Base-by-base conservation (phyloP, 306 rosid species). In the Fragaria iinumae region DNA sequence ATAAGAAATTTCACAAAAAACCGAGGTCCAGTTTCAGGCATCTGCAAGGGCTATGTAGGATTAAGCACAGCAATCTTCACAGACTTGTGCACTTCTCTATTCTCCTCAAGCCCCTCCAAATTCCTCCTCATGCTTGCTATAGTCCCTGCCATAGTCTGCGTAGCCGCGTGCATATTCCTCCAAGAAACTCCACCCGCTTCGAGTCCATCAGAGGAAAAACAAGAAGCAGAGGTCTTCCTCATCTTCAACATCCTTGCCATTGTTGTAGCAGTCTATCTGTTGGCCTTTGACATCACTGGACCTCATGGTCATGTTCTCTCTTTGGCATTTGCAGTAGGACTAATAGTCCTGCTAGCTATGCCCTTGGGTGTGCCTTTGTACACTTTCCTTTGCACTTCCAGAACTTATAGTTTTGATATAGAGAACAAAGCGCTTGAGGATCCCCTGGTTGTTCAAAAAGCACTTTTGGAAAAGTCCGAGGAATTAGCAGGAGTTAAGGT, bases 11-110 rank as follows among this genome's bases (percentile, higher is more conserved):
- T 84, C 17, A 70, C 80, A 0, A 29, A 82, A 38, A 82, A 85
- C n/a, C 78, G 91, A 2, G 88, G 88, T 3, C 88, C 88, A 0
- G 80, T 84, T 76, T 77, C 87, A 3, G 88, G 91, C 4, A 87
- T 87, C 71, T 83, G 80, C 11, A 87, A 84, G 78, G 88, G 67
- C 5, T 72, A 72, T 55, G 76, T 72, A 38, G 76, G 76, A 25
- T 17, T 72, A 38, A 72, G 76, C 80, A 80, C 87, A 7, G 81
- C 90, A 59, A 85, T 82, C 75, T 87, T 84, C 65, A 87, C 88
- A 17, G 83, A 80, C 23, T 52, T 82, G 49, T 71, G 87, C 77
- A 65, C 85, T 47, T 84, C 88, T 38, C 29, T 84, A 2, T 82
- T 84, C 77, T 71, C 86, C 17, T 77, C 83, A 14, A 72, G 72